Evolutionary conservation across 2,329 filamentous ascomycete genomes (phyloP).

Genomic region (Cladophialophora chaetospira): DNA sequence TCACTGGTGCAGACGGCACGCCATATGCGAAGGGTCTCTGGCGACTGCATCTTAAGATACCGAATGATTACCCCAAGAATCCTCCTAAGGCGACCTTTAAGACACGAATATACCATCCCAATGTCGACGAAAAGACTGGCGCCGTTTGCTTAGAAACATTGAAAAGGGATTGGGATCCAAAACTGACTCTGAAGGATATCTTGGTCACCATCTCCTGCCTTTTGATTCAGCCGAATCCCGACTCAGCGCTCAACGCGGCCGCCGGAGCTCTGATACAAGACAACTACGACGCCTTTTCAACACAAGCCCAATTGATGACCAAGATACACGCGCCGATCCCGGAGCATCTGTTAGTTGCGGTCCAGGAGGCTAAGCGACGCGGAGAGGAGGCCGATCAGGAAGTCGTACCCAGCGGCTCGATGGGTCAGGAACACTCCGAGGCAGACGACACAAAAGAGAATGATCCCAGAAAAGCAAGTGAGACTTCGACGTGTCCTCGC

Average conservation of each 20-base stretch:
- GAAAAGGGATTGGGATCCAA: constrained; percentile 64
- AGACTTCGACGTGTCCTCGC: constrained; percentile 32
- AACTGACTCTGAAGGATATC: constrained; percentile 61
- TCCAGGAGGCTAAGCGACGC: constrained; percentile 56
- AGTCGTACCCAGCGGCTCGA: constrained; percentile 1
- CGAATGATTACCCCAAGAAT: constrained; percentile 46
- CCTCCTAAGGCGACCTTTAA: constrained; percentile 62
- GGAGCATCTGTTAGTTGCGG: constrained; percentile 45
- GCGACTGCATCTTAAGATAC: constrained; percentile 62
- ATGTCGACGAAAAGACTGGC: constrained; percentile 64
- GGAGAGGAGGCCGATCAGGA: constrained; percentile 50
- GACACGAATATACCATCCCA: constrained; percentile 66
- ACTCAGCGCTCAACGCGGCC: constrained; percentile 63
- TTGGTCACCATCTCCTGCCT: constrained; percentile 63
- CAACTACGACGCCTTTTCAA: constrained; percentile 59
- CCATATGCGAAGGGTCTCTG: constrained; percentile 62
- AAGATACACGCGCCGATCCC: constrained; percentile 62
- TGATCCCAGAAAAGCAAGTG: constrained; percentile 46
- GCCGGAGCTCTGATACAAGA: constrained; percentile 62
- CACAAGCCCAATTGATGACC: constrained; percentile 62
- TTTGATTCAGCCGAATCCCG: constrained; percentile 65
- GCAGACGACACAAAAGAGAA: constrained; percentile 53
- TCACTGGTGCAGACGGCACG: constrained; percentile 62
- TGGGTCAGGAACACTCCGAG: constrained; percentile 24
- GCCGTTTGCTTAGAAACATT: constrained; percentile 66